Percentiles rank a stretch among this genome's conserved stretches.
These are phyloP conservation scores for Apiotrichum laibachii DNA, from an alignment of 1,284 basidiomycete species.

Conservation along the genomic window DNA sequence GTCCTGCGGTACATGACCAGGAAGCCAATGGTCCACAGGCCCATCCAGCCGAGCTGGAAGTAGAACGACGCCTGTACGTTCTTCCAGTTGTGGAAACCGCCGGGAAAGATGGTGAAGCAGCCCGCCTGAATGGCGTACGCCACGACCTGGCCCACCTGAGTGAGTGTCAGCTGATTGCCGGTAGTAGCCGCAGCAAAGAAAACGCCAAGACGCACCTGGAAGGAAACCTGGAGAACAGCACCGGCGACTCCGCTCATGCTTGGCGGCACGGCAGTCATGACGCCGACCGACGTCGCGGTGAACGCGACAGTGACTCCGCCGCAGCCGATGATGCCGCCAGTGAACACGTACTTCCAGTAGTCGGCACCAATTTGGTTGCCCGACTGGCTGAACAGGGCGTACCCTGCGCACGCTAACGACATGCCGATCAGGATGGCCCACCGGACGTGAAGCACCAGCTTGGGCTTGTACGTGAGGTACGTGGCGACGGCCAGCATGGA, in stretches of 20 bases:
- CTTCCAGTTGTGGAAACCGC: slow-evolving; percentile 30
- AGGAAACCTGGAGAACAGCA: slow-evolving; percentile 41
- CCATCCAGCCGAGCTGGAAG: slow-evolving; percentile 45
- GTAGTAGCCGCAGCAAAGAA: too few relatives aligned
- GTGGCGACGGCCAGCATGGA: slow-evolving; percentile 13
- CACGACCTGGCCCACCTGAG: slow-evolving; percentile 34
- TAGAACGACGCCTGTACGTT: slow-evolving; percentile 39
- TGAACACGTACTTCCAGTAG: slow-evolving; percentile 44
- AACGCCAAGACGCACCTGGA: slow-evolving; percentile 24
- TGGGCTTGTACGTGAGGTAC: slow-evolving; percentile 17
- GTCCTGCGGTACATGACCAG: slow-evolving; percentile 29
- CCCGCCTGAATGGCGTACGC: slow-evolving; percentile 46
- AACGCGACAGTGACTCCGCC: slow-evolving; percentile 29
- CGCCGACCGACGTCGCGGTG: slow-evolving; percentile 28
- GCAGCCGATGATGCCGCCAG: slow-evolving; percentile 35
- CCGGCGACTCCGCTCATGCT: slow-evolving; percentile 44
- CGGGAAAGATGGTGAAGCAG: slow-evolving; percentile 38
- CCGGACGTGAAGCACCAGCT: slow-evolving; percentile 26
- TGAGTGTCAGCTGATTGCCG: too few relatives aligned
- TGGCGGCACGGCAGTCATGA: slow-evolving; percentile 40
- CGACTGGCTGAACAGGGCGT: slow-evolving; percentile 31
- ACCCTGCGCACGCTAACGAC: slow-evolving; percentile 23
- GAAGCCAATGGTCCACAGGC: slow-evolving; percentile 36
- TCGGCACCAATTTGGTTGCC: slow-evolving; percentile 22
- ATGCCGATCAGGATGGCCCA: slow-evolving; percentile 31